Evolutionary conservation across 1,284 basidiomycete species (phyloP).

Genomic region (Ceratobasidium sp.): DNA sequence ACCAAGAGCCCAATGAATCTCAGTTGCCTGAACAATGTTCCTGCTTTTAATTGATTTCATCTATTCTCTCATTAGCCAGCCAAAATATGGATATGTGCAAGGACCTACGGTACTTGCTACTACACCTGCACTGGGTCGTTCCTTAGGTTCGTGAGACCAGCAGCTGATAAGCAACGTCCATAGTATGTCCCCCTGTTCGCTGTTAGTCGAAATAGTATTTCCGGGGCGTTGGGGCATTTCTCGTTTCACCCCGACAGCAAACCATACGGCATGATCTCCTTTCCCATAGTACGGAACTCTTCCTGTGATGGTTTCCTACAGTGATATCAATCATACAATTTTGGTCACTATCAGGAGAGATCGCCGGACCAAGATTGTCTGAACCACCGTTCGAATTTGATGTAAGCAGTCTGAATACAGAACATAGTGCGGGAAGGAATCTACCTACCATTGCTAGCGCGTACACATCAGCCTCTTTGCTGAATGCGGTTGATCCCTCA

Average conservation of each 20-base stretch:
- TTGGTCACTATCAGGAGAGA: no score
- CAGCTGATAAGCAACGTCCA: neutral
- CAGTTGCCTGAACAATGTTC: no score
- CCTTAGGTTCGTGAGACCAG: constrained; percentile 2
- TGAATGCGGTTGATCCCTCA: neutral
- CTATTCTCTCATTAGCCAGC: no score
- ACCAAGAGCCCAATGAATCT: no score
- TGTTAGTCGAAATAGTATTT: neutral
- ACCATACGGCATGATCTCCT: neutral
- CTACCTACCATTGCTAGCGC: neutral
- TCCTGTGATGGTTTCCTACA: neutral
- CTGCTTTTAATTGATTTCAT: no score
- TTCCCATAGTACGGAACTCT: neutral
- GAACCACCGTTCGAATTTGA: neutral
- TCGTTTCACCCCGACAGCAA: neutral
- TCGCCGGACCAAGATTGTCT: neutral
- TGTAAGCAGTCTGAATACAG: no score
- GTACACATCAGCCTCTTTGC: constrained; percentile 11
- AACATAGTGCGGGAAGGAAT: neutral
- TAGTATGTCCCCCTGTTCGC: neutral
- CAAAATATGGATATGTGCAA: no score
- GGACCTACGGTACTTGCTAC: neutral
- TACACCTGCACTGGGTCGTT: neutral
- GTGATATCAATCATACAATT: no score
- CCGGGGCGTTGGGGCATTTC: no score